Evolutionary conservation across 352 stramenopile genomes (phyloP), one percentile per base, ranked within the genome.

Genomic region (Phytophthora pistaciae): DNA sequence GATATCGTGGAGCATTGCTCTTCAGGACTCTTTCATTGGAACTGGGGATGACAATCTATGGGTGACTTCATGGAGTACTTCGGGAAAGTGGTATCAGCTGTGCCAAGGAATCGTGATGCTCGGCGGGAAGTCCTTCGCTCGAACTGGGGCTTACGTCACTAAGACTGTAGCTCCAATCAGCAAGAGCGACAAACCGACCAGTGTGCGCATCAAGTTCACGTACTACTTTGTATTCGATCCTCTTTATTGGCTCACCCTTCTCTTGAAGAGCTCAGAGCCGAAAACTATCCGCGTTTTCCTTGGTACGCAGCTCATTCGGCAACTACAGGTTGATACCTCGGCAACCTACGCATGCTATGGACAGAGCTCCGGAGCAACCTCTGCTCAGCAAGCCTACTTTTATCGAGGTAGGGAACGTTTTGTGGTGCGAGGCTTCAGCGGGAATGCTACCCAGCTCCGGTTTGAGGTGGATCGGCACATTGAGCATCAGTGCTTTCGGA

Each of bases 211-310:
- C 54, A 79, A 70, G 44, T 90, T 91, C 64, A 88, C 84, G 9
- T 88, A 89, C 38, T 91, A 90, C 53, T 87, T 90, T 67, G 75
- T 86, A 16, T 88, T 87, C 58, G 71, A 86, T 7, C 67, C 82
- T 3, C 79, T 65, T 8, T 64, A 66, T 14, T 80, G 74, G 69
- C 58, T 63, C 20, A 61, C 67, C 23, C 66, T 79, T 42, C 60
- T 77, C 25, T 58, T 76, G 53, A 80, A 77, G 48, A 77, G 54
- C 29, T 70, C 68, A 1, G 78, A 83, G 10, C 52, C 76, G 16
- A 86, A 83, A 33, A 73, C 70, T 29, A 82, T 91, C 63, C 78
- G 69, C 36, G 65, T 91, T 44, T 87, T 70, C 44, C 58, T 91
- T 10, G 79, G 77, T n/a, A 71, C 72, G 16, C 72, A 78, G 14